phyloP scores from a whole-genome alignment of 2,329 filamentous ascomycete species.

The Colletotrichum chlorophyti region DNA sequence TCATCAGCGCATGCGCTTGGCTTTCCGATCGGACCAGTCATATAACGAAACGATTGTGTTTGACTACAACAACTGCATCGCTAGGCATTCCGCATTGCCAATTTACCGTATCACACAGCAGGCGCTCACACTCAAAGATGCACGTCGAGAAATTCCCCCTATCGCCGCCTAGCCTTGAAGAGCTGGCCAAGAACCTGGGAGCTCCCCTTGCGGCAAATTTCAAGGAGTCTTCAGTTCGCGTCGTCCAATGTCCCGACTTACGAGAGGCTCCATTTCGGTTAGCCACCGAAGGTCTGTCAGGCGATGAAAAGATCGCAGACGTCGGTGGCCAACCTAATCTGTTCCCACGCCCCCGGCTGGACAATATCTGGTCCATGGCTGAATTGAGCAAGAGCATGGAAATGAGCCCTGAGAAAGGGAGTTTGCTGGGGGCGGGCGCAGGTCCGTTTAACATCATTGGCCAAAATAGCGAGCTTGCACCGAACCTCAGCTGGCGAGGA shows the following conservation, averaged over 20 bases:
- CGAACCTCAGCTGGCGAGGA: slow-evolving; percentile 42
- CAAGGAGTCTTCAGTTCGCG: slow-evolving; percentile 30
- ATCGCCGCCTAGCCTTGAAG: slow-evolving; percentile 35
- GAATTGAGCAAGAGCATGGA: slow-evolving; percentile 42
- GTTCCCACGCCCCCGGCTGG: slow-evolving; percentile 41
- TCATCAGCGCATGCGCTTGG: no score
- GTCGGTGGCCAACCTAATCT: slow-evolving; percentile 51
- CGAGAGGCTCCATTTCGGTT: slow-evolving; percentile 44
- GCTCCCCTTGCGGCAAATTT: slow-evolving; percentile 33
- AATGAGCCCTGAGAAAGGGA: slow-evolving; percentile 39
- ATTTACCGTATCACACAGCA: no score
- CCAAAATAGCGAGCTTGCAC: slow-evolving; percentile 49
- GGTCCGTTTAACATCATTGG: slow-evolving; percentile 49
- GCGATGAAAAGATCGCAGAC: slow-evolving; percentile 47
- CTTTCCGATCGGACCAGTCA: no score
- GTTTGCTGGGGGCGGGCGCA: slow-evolving; percentile 49
- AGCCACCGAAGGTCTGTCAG: slow-evolving; percentile 46
- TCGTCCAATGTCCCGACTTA: slow-evolving; percentile 44
- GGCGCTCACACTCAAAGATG: background rate
- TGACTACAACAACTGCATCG: no score
- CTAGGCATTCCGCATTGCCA: no score
- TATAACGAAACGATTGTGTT: no score
- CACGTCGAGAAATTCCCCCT: slow-evolving; percentile 31
- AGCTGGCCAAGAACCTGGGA: slow-evolving; percentile 32
- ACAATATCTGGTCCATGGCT: slow-evolving; percentile 41